Conservation (phyloP, 2,329 filamentous ascomycete species). For the Myriosclerotinia curreyana region DNA sequence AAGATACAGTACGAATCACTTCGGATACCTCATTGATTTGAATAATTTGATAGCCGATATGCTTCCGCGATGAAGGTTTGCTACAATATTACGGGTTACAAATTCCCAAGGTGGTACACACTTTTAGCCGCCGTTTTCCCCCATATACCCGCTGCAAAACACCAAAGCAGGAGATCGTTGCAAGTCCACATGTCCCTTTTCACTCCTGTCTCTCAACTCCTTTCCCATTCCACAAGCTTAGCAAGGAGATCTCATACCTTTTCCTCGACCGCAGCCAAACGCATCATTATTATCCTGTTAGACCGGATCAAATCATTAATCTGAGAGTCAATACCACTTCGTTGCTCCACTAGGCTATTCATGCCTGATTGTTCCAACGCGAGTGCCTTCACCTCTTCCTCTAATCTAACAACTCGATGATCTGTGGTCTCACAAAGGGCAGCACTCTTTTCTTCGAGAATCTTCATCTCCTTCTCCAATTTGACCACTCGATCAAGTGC, state of each 20-base stretch:
- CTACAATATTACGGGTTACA: background rate
- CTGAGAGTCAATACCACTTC: background rate
- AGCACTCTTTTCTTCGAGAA: background rate
- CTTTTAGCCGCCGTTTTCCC: background rate
- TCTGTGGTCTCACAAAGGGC: too few relatives aligned
- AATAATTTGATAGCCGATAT: background rate
- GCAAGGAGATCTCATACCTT: background rate
- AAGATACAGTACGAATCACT: background rate
- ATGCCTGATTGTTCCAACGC: too few relatives aligned
- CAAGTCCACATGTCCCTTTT: background rate
- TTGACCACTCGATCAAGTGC: background rate
- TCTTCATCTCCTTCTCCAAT: background rate
- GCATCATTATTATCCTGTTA: background rate
- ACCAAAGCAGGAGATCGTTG: background rate
- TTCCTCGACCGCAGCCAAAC: background rate
- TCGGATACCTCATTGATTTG: background rate
- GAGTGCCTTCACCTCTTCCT: background rate
- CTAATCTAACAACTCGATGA: background rate
- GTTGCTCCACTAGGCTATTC: background rate
- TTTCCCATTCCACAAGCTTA: background rate
- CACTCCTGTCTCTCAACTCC: background rate
- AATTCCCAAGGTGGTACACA: background rate
- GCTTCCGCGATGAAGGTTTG: background rate
- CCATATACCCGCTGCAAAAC: background rate
- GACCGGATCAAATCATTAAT: background rate